phyloP scores from a whole-genome alignment of 352 stramenopile species.

The Globisporangium nunn region DNA sequence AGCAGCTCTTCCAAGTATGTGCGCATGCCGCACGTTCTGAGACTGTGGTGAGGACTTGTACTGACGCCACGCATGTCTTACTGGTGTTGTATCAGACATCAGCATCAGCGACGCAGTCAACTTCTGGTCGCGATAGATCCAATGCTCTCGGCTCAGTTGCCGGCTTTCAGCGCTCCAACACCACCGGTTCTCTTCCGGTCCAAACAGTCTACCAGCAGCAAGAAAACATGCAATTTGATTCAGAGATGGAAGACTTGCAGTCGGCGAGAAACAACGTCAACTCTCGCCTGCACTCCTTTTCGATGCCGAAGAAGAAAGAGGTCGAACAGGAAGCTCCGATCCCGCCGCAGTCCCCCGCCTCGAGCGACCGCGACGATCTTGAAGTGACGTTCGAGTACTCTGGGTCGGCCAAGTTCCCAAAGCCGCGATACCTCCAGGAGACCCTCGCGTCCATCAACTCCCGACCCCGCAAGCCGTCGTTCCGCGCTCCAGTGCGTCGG shows the following conservation, averaged over 20 bases:
- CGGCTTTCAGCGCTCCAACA: neutral
- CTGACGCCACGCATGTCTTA: neutral
- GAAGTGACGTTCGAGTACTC: conserved; percentile 27
- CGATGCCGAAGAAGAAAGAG: conserved; percentile 24
- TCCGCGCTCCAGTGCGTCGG: conserved; percentile 7
- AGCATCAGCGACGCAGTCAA: neutral
- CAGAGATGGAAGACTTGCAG: conserved; percentile 2
- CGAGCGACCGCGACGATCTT: conserved; percentile 29
- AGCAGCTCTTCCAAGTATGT: conserved; percentile 7
- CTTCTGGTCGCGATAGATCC: conserved; percentile 5
- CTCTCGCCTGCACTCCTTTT: conserved; percentile 36
- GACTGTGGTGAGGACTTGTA: neutral
- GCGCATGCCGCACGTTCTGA: neutral
- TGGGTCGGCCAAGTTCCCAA: conserved; percentile 11
- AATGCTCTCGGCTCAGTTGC: neutral
- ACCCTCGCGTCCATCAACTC: conserved; percentile 51
- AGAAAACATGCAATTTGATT: conserved; percentile 1
- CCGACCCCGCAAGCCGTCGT: conserved; percentile 21
- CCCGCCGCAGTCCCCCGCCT: conserved; percentile 23
- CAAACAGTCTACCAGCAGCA: conserved; percentile 8
- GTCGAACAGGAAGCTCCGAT: conserved; percentile 18
- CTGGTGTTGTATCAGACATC: neutral
- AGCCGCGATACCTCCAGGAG: conserved; percentile 43
- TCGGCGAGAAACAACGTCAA: neutral
- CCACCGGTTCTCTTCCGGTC: neutral